Evolutionary conservation across 2,329 filamentous ascomycete species (phyloP).

Genomic region (Arthrinium puccinioides): DNA sequence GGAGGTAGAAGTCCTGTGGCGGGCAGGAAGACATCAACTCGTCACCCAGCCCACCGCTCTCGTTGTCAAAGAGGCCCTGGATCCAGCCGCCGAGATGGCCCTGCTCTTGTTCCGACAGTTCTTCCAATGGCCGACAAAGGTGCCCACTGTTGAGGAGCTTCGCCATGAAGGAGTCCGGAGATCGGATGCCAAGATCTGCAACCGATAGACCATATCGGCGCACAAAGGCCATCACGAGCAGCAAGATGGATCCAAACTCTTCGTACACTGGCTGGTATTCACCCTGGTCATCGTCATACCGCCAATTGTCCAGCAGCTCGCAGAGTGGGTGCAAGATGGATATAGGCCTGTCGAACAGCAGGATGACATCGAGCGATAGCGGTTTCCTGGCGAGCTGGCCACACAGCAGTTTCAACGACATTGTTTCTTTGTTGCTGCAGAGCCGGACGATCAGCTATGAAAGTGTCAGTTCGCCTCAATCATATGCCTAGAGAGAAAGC

Average conservation of each 20-base stretch:
- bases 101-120: conserved; percentile 57
- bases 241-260: conserved; percentile 71
- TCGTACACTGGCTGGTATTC: conserved; percentile 84
- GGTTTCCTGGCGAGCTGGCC: conserved; percentile 66
- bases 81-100: conserved; percentile 68
- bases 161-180: conserved; percentile 59
- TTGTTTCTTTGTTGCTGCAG: conserved; percentile 68
- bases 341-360: conserved; percentile 65
- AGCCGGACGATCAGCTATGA: conserved; percentile 58
- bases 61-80: conserved; percentile 67
- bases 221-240: conserved; percentile 67
- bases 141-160: conserved; percentile 57
- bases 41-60: conserved; percentile 66
- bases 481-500: background rate
- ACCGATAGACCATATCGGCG: conserved; percentile 63
- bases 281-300: conserved; percentile 74
- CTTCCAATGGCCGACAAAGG: conserved; percentile 46
- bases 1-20: conserved; percentile 74
- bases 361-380: conserved; percentile 63
- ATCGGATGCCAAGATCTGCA: conserved; percentile 55
- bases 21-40: conserved; percentile 76
- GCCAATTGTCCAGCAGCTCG: conserved; percentile 69
- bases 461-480: background rate
- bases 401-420: conserved; percentile 70
- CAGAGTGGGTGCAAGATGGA: conserved; percentile 69